phyloP scores from a whole-genome alignment of 306 rosid species.

The Potentilla sterilis region DNA sequence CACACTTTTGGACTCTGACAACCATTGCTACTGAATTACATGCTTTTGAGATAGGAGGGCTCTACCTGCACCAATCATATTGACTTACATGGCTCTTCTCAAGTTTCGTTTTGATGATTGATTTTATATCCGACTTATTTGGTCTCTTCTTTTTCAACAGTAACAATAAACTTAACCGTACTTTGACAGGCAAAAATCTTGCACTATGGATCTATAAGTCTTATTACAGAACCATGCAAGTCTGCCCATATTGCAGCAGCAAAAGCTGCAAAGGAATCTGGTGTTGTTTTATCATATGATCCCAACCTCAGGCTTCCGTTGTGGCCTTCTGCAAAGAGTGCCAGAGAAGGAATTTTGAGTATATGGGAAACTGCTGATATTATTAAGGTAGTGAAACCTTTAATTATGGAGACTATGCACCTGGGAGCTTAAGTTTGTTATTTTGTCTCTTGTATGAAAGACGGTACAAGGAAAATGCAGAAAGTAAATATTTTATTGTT shows the following conservation, averaged over 20 bases:
- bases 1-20: background rate
- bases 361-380: slow-evolving; percentile 93
- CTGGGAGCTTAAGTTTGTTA: slow-evolving; percentile 16
- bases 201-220: slow-evolving; percentile 94
- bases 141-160: background rate
- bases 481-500: slow-evolving; percentile 15
- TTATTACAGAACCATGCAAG: slow-evolving; percentile 93
- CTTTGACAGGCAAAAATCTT: slow-evolving; percentile 78
- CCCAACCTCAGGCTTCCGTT: slow-evolving; percentile 96
- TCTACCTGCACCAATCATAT: background rate
- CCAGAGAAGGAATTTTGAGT: slow-evolving; percentile 90
- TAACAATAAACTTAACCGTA: background rate
- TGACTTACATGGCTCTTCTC: background rate
- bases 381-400: slow-evolving; percentile 58
- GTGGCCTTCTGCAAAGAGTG: slow-evolving; percentile 89
- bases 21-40: background rate
- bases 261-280: slow-evolving; percentile 90
- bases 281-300: slow-evolving; percentile 79
- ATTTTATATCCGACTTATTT: slow-evolving; percentile 6
- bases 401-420: slow-evolving; percentile 15
- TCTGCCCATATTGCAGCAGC: slow-evolving; percentile 92
- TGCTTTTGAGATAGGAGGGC: background rate
- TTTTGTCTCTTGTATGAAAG: slow-evolving; percentile 21
- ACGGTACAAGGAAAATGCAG: slow-evolving; percentile 3
- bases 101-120: background rate